Percentiles rank a stretch among this genome's conserved stretches.
Evolutionary conservation across 164 flowering plant genomes (phyloP).

Genomic region (Berberis vulgaris): DNA sequence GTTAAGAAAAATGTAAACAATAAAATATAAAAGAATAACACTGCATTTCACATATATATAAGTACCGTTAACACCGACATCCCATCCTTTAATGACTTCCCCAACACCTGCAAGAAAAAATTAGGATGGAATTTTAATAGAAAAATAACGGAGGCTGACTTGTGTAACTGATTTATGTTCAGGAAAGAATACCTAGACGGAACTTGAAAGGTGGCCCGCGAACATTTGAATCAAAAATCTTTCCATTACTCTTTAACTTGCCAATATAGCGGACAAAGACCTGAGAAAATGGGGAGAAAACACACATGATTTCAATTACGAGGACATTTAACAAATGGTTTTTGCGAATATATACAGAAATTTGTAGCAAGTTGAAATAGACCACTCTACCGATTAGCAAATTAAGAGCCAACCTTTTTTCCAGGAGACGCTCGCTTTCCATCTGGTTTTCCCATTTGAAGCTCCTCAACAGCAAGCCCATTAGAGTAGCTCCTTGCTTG

Average conservation of each 20-base stretch:
- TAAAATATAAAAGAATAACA: neutral
- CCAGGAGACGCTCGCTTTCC: slow-evolving; percentile 84
- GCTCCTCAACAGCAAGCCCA: slow-evolving; percentile 80
- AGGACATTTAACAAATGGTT: no score
- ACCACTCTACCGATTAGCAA: neutral
- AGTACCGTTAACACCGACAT: slow-evolving; percentile 81
- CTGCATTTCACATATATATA: neutral
- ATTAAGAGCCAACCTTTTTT: slow-evolving; percentile 33
- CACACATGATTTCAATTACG: no score
- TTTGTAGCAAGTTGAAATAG: no score
- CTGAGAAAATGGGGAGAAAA: slow-evolving; percentile 28
- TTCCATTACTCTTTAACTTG: slow-evolving; percentile 69
- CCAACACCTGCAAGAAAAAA: slow-evolving; percentile 54
- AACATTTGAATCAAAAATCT: slow-evolving; percentile 72
- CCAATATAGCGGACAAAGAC: slow-evolving; percentile 76
- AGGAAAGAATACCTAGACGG: slow-evolving; percentile 55
- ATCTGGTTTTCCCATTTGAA: slow-evolving; percentile 84
- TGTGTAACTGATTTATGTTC: neutral
- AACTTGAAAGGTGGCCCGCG: slow-evolving; percentile 69
- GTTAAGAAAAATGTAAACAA: neutral
- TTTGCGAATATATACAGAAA: no score
- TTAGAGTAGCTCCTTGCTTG: slow-evolving; percentile 61
- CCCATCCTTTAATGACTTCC: slow-evolving; percentile 87
- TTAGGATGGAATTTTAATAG: neutral
- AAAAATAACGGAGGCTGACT: neutral